A percentile compares a stretch with the other conserved stretches of the same genome.
Evolutionary conservation across 129 eudicot genomes (phyloP).

Genomic region (Logfia minima): DNA sequence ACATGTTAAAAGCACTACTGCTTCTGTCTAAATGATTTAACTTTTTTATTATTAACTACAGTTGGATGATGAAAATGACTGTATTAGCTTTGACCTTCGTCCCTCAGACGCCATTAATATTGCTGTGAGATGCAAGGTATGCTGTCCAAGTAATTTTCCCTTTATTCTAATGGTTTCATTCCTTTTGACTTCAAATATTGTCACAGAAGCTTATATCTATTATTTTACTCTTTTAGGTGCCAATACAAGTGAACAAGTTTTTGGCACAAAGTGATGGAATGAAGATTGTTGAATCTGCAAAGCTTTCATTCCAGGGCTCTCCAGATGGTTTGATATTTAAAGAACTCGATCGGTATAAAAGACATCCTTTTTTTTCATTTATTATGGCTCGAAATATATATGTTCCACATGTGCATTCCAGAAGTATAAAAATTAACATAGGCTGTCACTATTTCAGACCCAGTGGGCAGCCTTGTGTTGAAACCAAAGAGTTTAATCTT

Average conservation of each 20-base stretch:
- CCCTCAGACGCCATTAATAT: slow-evolving; percentile 97
- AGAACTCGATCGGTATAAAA: slow-evolving; percentile 69
- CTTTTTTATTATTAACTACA: slow-evolving; percentile 31
- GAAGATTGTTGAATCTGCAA: slow-evolving; percentile 71
- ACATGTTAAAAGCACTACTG: background rate
- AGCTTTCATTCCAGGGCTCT: slow-evolving; percentile 39
- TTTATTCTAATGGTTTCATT: background rate
- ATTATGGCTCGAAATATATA: background rate
- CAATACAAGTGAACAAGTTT: slow-evolving; percentile 79
- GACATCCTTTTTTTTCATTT: background rate
- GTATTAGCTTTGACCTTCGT: slow-evolving; percentile 70
- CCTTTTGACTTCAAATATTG: background rate
- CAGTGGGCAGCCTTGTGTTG: slow-evolving; percentile 66
- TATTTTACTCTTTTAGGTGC: slow-evolving; percentile 56
- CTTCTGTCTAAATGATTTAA: slow-evolving; percentile 21
- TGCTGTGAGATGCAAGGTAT: slow-evolving; percentile 97
- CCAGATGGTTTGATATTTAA: slow-evolving; percentile 54
- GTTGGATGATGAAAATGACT: slow-evolving; percentile 70
- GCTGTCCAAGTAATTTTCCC: background rate
- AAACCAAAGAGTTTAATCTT: slow-evolving; percentile 76
- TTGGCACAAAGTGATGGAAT: slow-evolving; percentile 83
- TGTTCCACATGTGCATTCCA: background rate
- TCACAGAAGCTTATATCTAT: background rate
- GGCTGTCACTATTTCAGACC: slow-evolving; percentile 55
- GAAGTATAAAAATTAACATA: slow-evolving; percentile 22